Percentiles rank a stretch among this genome's conserved stretches.
Evolutionary conservation across 345 rosid species (phyloP).

Genomic region (Camelina laxa): DNA sequence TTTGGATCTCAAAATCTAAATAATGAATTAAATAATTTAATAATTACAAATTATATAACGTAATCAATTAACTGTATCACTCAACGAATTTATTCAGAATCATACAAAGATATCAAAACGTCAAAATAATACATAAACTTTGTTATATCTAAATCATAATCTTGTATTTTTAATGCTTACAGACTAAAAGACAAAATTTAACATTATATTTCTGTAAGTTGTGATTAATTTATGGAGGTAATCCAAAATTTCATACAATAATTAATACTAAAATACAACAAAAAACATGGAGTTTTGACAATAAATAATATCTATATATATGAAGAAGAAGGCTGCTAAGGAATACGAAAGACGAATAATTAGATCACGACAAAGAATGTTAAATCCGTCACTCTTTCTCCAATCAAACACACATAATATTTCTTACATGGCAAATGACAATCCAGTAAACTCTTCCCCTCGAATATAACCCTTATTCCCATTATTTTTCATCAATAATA

Average conservation of each 20-base stretch:
- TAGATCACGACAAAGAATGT: slow-evolving; percentile 48
- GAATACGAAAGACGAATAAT: slow-evolving; percentile 45
- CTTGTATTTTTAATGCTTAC: slow-evolving; percentile 2
- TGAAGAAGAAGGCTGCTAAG: slow-evolving; percentile 37
- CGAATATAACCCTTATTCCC: slow-evolving; percentile 41
- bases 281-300: slow-evolving; percentile 18
- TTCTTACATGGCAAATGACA: slow-evolving; percentile 47
- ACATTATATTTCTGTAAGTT: slow-evolving; percentile 34
- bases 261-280: slow-evolving; percentile 11
- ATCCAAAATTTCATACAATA: slow-evolving; percentile 22
- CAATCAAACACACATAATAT: slow-evolving; percentile 45
- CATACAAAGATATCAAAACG: slow-evolving; percentile 20
- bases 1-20: slow-evolving; percentile 24
- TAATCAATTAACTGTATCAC: slow-evolving; percentile 32
- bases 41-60: slow-evolving; percentile 18
- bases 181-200: slow-evolving; percentile 5
- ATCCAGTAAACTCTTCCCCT: slow-evolving; percentile 46
- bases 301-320: neutral
- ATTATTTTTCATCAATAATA: slow-evolving; percentile 23
- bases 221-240: slow-evolving; percentile 16
- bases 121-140: neutral
- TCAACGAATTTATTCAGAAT: neutral
- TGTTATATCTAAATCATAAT: neutral
- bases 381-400: slow-evolving; percentile 66
- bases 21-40: slow-evolving; percentile 19